Evolutionary conservation across 805 yeast species (phyloP), one percentile per base, ranked within the genome.

Genomic region (Priceomyces fermenticarens): DNA sequence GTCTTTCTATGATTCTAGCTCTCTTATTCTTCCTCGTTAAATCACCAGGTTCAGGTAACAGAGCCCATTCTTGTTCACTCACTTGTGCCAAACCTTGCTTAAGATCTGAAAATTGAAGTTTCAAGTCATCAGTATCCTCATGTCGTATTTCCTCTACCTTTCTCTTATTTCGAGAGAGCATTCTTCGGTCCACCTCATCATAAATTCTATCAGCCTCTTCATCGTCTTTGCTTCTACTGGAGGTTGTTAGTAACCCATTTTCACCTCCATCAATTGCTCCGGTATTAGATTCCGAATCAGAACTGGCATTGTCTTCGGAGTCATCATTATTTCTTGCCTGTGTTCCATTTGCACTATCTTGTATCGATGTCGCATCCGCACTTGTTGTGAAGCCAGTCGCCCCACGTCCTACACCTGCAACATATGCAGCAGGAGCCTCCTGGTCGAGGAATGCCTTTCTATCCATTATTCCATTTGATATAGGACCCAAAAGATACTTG

Each of bases 341-440:
- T 4, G 52, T 53, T 23, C 25, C 53, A 17, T 12, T 12, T 11
- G 35, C 55, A 42, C 67, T 56, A 17, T 26, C 26, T 17, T 13
- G 27, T 10, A 46, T 44, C 1, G 74, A 72, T 0, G 88, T 88
- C 11, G 85, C 59, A 46, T 85, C 95, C 1, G 93, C 88, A 43
- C 88, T 76, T 0, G 96, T 88, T 0, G 90, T 81, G 61, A 93
- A 90, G 4, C 97, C 98, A 1, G 87, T 78, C 1, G 97, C 98
- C 20, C 99, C 99, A 56, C 99, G 72, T 0, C 97, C 98, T 6
- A 89, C 63, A 17, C 99, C 99, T 3, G 98, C 85, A 31, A 89
- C 77, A 57, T 91, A 91, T 4, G 95, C 95, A 2, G 84, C 77
- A 0, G 99, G 99, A 1, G 98, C 84, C 45, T 81, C 80, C 65